phyloP scores from a whole-genome alignment of 2,329 filamentous ascomycete species.

The Fusarium nurragi region DNA sequence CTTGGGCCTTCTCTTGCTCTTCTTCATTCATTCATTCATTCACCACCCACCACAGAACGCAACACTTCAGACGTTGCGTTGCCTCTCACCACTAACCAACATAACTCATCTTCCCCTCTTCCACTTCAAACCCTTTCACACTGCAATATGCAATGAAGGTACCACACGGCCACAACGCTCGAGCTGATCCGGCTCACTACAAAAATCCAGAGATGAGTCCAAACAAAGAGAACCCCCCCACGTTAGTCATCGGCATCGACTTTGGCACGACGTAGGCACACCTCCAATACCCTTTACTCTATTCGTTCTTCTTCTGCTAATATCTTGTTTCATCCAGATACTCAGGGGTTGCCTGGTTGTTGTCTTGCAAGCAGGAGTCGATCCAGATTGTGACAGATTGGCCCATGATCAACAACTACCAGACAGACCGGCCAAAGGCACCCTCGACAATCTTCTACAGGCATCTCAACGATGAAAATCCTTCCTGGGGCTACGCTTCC shows the following conservation, averaged over 20 bases:
- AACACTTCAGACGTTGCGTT: too few relatives aligned
- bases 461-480: neutral
- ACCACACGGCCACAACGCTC: too few relatives aligned
- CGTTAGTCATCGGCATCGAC: constrained; percentile 25
- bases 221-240: neutral
- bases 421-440: constrained; percentile 48
- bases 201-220: neutral
- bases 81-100: too few relatives aligned
- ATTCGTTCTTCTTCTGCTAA: constrained; percentile 1
- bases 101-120: neutral
- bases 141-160: too few relatives aligned
- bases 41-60: too few relatives aligned
- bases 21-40: too few relatives aligned
- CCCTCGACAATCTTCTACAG: constrained; percentile 45
- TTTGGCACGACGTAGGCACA: constrained; percentile 27
- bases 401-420: constrained; percentile 34
- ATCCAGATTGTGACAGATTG: constrained; percentile 49
- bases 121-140: too few relatives aligned
- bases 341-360: constrained; percentile 55
- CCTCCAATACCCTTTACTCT: fast-evolving
- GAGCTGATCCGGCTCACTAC: too few relatives aligned
- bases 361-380: constrained; percentile 33
- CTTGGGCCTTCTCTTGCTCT: too few relatives aligned
- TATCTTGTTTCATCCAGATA: constrained; percentile 40
- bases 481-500: constrained; percentile 49